Evolutionary conservation across 2,329 filamentous ascomycete species (phyloP).

Genomic region (Aspergillus oerlinghausenensis): DNA sequence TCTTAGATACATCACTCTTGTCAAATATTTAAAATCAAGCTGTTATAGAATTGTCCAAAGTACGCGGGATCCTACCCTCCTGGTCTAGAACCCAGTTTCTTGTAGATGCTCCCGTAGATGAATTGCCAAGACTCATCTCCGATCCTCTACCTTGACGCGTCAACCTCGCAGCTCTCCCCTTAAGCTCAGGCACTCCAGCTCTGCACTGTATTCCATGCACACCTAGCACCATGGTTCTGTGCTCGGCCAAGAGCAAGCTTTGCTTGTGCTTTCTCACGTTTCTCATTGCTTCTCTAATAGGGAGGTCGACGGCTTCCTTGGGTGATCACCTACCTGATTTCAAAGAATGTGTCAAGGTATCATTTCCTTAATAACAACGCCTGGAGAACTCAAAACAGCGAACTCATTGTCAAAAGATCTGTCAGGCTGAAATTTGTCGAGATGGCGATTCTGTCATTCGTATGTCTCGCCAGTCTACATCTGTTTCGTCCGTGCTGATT

Average conservation of each 20-base stretch:
- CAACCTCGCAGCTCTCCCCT: constrained; percentile 6
- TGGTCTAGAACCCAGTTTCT: background rate
- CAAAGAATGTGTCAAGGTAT: constrained; percentile 75
- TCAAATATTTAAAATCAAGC: background rate
- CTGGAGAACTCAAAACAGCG: background rate
- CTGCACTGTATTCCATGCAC: constrained; percentile 11
- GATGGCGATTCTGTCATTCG: constrained; percentile 63
- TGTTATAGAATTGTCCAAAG: background rate
- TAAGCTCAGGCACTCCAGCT: constrained; percentile 4
- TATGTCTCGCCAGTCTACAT: constrained; percentile 44
- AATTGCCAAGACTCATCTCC: background rate
- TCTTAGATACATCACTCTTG: background rate
- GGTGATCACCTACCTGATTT: constrained; percentile 89
- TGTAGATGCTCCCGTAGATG: background rate
- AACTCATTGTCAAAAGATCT: constrained; percentile 56
- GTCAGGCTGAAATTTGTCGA: constrained; percentile 73
- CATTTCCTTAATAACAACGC: constrained; percentile 16
- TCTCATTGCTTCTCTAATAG: constrained; percentile 30
- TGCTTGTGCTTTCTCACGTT: constrained; percentile 27
- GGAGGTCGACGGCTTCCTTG: constrained; percentile 59
- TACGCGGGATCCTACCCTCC: background rate
- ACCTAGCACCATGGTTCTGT: constrained; percentile 25
- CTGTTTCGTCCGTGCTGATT: constrained; percentile 6
- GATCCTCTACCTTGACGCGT: background rate
- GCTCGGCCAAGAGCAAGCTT: constrained; percentile 14